These are phyloP conservation scores for Purpureocillium takamizusanense DNA, from an alignment of 2,329 filamentous ascomycete genomes.

Conservation along the genomic window DNA sequence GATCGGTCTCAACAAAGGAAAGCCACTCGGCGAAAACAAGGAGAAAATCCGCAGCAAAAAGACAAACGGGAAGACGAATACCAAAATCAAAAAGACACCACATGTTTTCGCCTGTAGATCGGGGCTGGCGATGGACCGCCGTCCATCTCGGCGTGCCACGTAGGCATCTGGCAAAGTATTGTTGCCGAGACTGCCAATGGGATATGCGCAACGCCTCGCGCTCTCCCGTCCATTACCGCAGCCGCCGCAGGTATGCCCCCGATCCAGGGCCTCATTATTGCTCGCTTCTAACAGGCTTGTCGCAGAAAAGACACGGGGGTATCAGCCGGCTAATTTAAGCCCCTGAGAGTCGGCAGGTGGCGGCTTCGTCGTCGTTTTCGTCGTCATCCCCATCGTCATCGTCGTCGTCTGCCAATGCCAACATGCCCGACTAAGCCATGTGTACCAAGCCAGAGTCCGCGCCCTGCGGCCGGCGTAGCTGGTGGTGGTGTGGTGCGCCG, in stretches of 20 bases:
- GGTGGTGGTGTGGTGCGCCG: constrained; percentile 45
- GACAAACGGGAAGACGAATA: no score
- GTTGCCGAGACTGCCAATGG: no score
- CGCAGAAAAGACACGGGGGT: constrained; percentile 11
- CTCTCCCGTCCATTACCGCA: no score
- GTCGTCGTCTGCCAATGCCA: constrained; percentile 2
- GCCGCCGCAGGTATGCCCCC: not conserved
- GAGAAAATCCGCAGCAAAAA: not conserved
- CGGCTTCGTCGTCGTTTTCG: no score
- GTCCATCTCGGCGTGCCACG: no score
- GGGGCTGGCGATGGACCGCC: no score
- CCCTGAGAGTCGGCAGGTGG: not conserved
- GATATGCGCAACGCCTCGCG: no score
- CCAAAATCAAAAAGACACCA: no score
- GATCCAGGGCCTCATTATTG: not conserved
- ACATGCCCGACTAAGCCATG: constrained; percentile 24
- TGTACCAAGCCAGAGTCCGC: constrained; percentile 51
- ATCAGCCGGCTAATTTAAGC: constrained; percentile 9
- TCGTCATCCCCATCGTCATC: constrained; percentile 1
- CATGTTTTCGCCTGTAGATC: no score
- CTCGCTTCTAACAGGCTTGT: not conserved
- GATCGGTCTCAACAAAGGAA: not conserved
- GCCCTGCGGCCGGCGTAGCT: constrained; percentile 65
- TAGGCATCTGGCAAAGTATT: no score
- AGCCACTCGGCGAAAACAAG: not conserved